Percentiles rank a stretch among this genome's conserved stretches.
These are phyloP conservation scores for Mucor lusitanicus DNA, from an alignment of 371 early-diverging fungal genomes.

Conservation along the genomic window DNA sequence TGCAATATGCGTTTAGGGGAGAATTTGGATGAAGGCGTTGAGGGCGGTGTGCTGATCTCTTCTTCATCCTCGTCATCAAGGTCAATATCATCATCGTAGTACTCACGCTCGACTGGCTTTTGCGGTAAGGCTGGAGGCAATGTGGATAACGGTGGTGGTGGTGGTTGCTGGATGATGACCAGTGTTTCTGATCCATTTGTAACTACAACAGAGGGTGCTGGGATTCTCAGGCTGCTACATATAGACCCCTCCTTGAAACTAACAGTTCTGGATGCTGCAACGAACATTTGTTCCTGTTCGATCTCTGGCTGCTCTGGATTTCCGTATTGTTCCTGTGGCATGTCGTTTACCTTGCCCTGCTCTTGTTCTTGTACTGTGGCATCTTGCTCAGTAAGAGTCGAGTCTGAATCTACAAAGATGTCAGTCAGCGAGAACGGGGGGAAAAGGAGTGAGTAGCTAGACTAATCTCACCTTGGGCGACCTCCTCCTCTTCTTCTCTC, in stretches of 20 bases:
- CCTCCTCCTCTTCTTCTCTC: not conserved
- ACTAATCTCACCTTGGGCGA: not conserved
- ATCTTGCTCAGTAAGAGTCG: not conserved
- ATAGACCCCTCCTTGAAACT: not conserved
- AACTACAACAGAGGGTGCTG: not conserved
- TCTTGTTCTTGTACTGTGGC: not conserved
- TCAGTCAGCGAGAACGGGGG: not conserved
- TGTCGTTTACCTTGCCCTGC: not conserved
- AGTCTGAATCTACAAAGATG: not conserved
- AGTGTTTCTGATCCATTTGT: not conserved
- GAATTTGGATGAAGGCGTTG: conserved; percentile 9
- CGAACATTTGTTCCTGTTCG: not conserved
- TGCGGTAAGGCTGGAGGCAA: not conserved
- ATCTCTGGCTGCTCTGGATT: not conserved
- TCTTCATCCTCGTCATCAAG: conserved; percentile 6
- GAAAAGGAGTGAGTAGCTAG: not conserved
- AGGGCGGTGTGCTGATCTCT: not conserved
- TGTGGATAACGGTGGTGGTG: not conserved
- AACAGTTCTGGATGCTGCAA: not conserved
- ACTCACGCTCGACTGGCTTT: conserved; percentile 3
- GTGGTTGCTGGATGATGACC: not conserved
- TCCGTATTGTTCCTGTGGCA: not conserved
- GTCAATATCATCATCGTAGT: conserved; percentile 8
- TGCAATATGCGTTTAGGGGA: conserved; percentile 19
- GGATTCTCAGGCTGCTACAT: not conserved